These are phyloP conservation scores for Dimocarpus longan DNA, from an alignment of 345 rosid species.

Conservation along the genomic window DNA sequence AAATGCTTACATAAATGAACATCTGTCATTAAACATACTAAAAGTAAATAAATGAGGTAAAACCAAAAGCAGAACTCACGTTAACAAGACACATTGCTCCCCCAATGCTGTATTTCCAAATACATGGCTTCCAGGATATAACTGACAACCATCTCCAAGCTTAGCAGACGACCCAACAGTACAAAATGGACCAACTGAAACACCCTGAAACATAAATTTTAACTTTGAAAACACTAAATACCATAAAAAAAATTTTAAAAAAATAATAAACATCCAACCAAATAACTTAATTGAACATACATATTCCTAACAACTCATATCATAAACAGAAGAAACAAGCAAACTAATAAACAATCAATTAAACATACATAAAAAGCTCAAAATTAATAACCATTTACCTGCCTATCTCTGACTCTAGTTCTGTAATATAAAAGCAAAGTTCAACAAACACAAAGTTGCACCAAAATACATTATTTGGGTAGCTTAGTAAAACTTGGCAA, in stretches of 20 bases:
- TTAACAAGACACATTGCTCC: conserved; percentile 68
- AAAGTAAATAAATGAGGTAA: conserved; percentile 14
- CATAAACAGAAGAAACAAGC: not conserved
- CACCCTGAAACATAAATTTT: conserved; percentile 50
- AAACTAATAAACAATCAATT: not conserved
- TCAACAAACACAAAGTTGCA: not conserved
- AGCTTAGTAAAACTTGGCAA: not conserved
- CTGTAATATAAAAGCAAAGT: not conserved
- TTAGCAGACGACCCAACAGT: conserved; percentile 77
- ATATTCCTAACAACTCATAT: not conserved
- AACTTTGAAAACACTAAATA: not conserved
- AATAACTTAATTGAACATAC: not conserved
- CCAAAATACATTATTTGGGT: not conserved
- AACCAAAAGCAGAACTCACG: conserved; percentile 51
- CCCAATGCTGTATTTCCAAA: conserved; percentile 82
- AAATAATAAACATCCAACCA: not conserved
- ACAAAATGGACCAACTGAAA: conserved; percentile 80
- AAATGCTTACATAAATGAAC: conserved; percentile 9
- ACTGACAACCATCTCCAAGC: conserved; percentile 73
- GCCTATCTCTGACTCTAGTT: not conserved
- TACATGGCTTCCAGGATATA: conserved; percentile 76
- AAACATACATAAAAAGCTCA: not conserved
- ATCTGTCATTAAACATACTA: not conserved
- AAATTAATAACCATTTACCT: not conserved
- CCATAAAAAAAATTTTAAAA: not conserved